phyloP scores from a whole-genome alignment of 2,329 filamentous ascomycete species.

The Alternaria conjuncta region DNA sequence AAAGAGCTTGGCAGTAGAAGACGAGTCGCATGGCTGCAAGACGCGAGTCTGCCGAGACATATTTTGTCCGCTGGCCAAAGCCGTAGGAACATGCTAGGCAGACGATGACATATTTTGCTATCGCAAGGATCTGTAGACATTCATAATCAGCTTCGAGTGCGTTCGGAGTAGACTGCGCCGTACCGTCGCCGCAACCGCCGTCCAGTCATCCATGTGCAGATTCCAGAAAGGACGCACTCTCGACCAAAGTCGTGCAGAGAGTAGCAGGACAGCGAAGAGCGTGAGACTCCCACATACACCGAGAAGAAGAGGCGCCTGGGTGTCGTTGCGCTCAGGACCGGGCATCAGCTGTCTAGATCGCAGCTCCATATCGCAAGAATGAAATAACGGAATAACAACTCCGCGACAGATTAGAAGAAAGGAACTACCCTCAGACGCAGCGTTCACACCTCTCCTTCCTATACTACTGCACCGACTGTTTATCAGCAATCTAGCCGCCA shows the following conservation, averaged over 20 bases:
- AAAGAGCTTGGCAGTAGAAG: conserved; percentile 35
- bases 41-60: conserved; percentile 24
- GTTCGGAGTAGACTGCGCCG: not conserved
- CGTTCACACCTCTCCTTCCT: not conserved
- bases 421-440: not conserved
- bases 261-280: conserved; percentile 21
- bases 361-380: not conserved
- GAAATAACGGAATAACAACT: not conserved
- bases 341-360: not conserved
- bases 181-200: conserved; percentile 26
- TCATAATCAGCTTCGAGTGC: not conserved
- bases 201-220: conserved; percentile 32
- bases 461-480: not conserved
- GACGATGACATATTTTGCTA: conserved; percentile 26
- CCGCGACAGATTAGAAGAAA: not conserved
- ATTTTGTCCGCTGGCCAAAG: conserved; percentile 28
- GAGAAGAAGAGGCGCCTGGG: conserved; percentile 30
- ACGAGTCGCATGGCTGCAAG: conserved; percentile 23
- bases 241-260: conserved; percentile 30
- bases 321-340: conserved; percentile 11
- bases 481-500: not conserved
- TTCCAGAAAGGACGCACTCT: conserved; percentile 12
- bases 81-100: conserved; percentile 25
- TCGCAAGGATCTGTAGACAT: conserved; percentile 23
- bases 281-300: conserved; percentile 27